Percentiles rank a stretch among this genome's conserved stretches.
These are phyloP conservation scores for Talinum fruticosum DNA, from an alignment of 148 eudicot species.

Conservation along the genomic window DNA sequence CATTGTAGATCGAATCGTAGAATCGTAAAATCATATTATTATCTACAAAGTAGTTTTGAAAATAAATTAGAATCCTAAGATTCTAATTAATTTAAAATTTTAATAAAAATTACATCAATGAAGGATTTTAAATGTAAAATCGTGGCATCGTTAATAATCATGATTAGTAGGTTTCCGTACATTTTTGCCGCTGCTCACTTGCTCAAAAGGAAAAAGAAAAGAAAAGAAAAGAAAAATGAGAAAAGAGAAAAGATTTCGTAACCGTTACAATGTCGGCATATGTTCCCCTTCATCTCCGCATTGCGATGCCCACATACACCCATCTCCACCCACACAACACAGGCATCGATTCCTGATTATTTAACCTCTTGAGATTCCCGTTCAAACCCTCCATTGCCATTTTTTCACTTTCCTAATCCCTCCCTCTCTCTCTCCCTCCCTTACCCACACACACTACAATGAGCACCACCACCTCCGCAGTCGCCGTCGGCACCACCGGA, in stretches of 20 bases:
- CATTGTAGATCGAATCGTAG: too few species aligned
- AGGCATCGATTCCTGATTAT: not conserved
- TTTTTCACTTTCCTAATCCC: not conserved
- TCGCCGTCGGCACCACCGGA: conserved; percentile 13
- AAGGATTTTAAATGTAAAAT: too few species aligned
- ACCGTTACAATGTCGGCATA: not conserved
- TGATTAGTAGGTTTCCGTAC: too few species aligned
- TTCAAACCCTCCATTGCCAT: not conserved
- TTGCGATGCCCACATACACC: not conserved
- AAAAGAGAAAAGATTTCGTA: not conserved
- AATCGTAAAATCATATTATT: too few species aligned
- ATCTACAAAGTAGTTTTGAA: too few species aligned
- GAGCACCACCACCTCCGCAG: conserved; percentile 10
- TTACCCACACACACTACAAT: not conserved
- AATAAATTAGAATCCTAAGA: too few species aligned
- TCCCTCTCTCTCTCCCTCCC: not conserved
- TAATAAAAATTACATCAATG: too few species aligned
- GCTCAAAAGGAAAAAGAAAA: not conserved
- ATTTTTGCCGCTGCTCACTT: too few species aligned
- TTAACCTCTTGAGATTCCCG: too few species aligned
- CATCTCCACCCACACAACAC: not conserved
- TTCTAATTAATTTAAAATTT: too few species aligned
- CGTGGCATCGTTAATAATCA: too few species aligned
- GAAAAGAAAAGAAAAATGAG: not conserved
- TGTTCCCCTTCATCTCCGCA: not conserved